Evolutionary conservation across 495 filamentous ascomycete genomes (phyloP).

Genomic region (Lasiosphaeria ovina): DNA sequence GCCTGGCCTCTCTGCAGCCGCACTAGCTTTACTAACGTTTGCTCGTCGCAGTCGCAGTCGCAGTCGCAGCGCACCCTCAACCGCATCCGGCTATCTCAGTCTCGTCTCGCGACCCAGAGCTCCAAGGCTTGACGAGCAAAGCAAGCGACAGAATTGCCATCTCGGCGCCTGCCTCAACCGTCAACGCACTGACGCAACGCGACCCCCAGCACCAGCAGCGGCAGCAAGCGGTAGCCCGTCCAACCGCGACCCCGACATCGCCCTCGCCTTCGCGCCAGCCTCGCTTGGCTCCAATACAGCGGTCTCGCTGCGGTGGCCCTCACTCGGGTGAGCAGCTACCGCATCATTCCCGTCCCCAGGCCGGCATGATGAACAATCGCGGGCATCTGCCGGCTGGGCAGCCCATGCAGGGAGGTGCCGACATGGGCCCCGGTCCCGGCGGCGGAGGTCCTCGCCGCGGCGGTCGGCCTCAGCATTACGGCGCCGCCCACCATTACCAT

Average conservation of each 20-base stretch:
- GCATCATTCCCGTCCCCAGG: slow-evolving; percentile 45
- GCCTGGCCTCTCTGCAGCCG: too few relatives aligned
- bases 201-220: too few relatives aligned
- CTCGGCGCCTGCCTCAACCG: too few relatives aligned
- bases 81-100: too few relatives aligned
- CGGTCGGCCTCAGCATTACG: slow-evolving; percentile 40
- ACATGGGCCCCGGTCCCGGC: slow-evolving; percentile 40
- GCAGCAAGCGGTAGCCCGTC: not conserved
- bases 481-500: slow-evolving; percentile 30
- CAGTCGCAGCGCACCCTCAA: too few relatives aligned
- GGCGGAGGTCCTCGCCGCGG: slow-evolving; percentile 26
- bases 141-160: too few relatives aligned
- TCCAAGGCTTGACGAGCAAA: too few relatives aligned
- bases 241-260: not conserved
- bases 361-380: slow-evolving; percentile 61
- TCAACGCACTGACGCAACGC: too few relatives aligned
- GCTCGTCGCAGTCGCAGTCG: too few relatives aligned
- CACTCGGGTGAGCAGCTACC: slow-evolving; percentile 49
- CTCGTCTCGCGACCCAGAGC: too few relatives aligned
- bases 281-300: slow-evolving; percentile 13
- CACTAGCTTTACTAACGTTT: too few relatives aligned
- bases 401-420: slow-evolving; percentile 46
- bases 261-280: slow-evolving; percentile 4
- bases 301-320: slow-evolving; percentile 36
- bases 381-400: slow-evolving; percentile 64